Base-by-base conservation (phyloP, 768 basidiomycete genomes). In the Mycena metata region DNA sequence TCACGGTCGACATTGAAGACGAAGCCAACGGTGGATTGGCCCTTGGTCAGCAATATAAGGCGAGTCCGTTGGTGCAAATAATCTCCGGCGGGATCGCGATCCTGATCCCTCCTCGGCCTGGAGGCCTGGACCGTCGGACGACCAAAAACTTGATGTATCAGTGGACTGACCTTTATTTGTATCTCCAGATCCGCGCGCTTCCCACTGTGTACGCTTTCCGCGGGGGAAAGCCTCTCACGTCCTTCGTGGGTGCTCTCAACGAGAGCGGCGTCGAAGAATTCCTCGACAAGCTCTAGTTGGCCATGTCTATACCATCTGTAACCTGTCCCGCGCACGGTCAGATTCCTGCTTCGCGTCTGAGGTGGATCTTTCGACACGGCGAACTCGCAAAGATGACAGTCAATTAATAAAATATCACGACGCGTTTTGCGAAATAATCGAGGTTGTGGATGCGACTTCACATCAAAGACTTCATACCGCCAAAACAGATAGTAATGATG, bases 171-270 rank as follows among this genome's bases (percentile, higher is more conserved):
- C 39, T 39, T 39, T 10, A 39, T 39, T 39, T 39, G 2, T 15
- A 9, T 24, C 42, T 24, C 16, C 70, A 95, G 94, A 82, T 95
- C 67, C 79, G 83, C n/a, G 85, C 91, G 17, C 78, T 95, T n/a
- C 93, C 93, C 4, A 95, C 93, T 0, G 92, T 95, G 35, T 81
- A 92, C 64, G 93, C 92, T 5, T 94, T 94, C 81, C 86, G 83
- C 64, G 84, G 90, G 54, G 93, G 92, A 19, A 73, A 86, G 69
- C 81, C 79, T 1, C 81, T 90, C n/a, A 79, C 79, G 50, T 82
- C 88, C 52, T 95, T 95, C 73, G 81, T 89, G 2, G 93, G 91
- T 51, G 88, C 89, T 5, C 76, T 86, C 39, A 80, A 82, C 23
- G 84, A 86, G 69, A 67, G 69, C 33, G 81, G 78, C 0, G 78